Base-by-base conservation (phyloP, 768 basidiomycete species). In the Rhodotorula diobovata region DNA sequence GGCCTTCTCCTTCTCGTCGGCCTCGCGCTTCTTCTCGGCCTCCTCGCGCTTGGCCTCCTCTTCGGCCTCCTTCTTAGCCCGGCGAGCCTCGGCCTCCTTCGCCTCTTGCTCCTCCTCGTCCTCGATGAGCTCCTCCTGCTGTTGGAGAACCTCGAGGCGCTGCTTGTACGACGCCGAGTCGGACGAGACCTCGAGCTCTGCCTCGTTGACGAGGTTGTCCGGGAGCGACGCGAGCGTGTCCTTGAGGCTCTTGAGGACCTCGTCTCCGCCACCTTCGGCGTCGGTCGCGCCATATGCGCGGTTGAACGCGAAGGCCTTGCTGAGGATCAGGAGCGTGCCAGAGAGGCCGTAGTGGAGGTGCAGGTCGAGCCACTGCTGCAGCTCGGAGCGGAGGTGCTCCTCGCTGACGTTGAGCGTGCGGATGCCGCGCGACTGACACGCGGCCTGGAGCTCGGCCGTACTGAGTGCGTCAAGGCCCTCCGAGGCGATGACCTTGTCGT, bases 111-210 rank as follows among this genome's bases (percentile, higher is more conserved):
- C 96, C 74, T 93, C 87, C 81, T 99, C 96, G 80, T 99, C 96
- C 79, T 99, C 94, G 79, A 99, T 99, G 71, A 99, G 91, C 80
- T 99, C 96, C 79, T 99, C 91, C 81, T 99, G 96, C 77, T 99
- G 91, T 77, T 96, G 92, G 79, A 99, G 83, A 35, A 99, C 95
- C 73, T 98, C 96, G 66, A 99, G 86, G 81, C 95, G 96, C 84
- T 98, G 91, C 84, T 96, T 95, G 85, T 96, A 97, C 77, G 88
- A 91, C 32, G 93, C 92, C 61, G 89, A 89, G 51, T 95, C 94
- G 34, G 89, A 90, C 75, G 93, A 91, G 34, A 98, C 95, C 81
- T 94, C 91, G 61, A 98, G 85, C 80, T 98, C 96, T 16, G 96
- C 92, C 83, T 98, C 96, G 80, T 90, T 97, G 56, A 98, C 58